Evolutionary conservation across 177 flowering plant genomes (phyloP).

Genomic region (Telopea speciosissima): DNA sequence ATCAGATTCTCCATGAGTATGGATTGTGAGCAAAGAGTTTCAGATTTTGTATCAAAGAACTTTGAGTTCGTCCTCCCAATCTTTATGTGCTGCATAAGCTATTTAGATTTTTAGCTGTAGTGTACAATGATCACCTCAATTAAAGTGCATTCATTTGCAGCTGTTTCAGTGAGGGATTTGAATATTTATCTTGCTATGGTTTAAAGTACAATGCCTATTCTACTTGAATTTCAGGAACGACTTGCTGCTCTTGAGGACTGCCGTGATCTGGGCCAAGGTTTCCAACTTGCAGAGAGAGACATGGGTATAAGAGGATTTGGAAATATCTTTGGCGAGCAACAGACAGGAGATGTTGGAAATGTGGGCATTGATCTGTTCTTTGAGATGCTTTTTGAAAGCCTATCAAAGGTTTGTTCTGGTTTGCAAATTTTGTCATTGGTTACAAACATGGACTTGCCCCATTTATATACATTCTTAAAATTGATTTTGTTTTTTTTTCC

Average conservation of each 20-base stretch:
- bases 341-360: slow-evolving; percentile 97
- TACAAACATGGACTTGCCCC: background rate
- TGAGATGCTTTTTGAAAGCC: slow-evolving; percentile 97
- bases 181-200: background rate
- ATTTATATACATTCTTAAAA: too few species aligned
- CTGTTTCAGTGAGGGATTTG: background rate
- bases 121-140: background rate
- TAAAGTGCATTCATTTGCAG: background rate
- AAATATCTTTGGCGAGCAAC: slow-evolving; percentile 96
- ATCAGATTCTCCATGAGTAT: background rate
- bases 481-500: too few species aligned
- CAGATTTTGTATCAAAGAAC: background rate
- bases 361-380: slow-evolving; percentile 98
- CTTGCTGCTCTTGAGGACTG: slow-evolving; percentile 93
- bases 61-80: background rate
- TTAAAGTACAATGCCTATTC: slow-evolving; percentile 4
- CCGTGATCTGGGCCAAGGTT: slow-evolving; percentile 92
- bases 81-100: background rate
- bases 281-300: slow-evolving; percentile 95
- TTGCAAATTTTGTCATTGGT: background rate
- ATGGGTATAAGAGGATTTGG: slow-evolving; percentile 99
- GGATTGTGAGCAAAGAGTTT: background rate
- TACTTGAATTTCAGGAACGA: slow-evolving; percentile 57
- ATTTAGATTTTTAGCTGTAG: background rate
- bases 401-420: slow-evolving; percentile 66